Conservation (phyloP, 257 asterid species). For the Lithospermum erythrorhizon region DNA sequence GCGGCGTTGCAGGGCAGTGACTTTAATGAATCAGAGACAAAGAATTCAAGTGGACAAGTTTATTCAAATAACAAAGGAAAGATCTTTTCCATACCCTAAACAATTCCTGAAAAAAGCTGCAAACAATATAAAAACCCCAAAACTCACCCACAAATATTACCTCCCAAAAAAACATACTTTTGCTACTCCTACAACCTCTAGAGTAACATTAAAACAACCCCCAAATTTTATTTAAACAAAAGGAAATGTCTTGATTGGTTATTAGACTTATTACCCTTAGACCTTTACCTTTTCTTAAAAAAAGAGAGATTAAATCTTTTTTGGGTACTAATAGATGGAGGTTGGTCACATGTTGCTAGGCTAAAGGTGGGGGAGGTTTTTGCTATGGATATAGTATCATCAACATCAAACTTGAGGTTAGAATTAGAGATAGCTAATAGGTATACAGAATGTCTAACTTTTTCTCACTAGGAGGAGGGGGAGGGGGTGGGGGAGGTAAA, state of each 20-base stretch:
- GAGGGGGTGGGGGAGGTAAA: constrained; percentile 7
- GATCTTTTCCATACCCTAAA: constrained; percentile 21
- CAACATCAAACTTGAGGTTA: constrained; percentile 21
- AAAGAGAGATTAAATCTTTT: neutral
- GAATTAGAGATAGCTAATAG: constrained; percentile 24
- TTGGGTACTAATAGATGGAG: constrained; percentile 3
- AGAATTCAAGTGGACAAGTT: constrained; percentile 24
- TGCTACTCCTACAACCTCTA: neutral
- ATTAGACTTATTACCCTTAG: neutral
- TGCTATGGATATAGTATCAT: constrained; percentile 38
- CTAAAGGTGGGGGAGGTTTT: constrained; percentile 5
- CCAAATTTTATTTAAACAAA: too few relatives aligned
- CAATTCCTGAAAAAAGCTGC: constrained; percentile 25
- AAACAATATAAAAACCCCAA: constrained; percentile 19
- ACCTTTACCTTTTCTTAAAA: neutral
- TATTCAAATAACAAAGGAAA: constrained; percentile 4
- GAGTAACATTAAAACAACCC: neutral
- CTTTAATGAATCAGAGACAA: constrained; percentile 48
- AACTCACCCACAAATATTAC: constrained; percentile 4
- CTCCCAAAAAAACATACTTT: constrained; percentile 11
- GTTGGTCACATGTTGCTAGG: neutral
- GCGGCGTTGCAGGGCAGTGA: constrained; percentile 94
- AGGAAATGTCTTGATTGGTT: neutral
- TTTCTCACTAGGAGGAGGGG: constrained; percentile 43
- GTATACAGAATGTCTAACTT: constrained; percentile 57